Base-by-base conservation (phyloP, 2,329 filamentous ascomycete genomes). In the Aspergillus oerlinghausenensis region DNA sequence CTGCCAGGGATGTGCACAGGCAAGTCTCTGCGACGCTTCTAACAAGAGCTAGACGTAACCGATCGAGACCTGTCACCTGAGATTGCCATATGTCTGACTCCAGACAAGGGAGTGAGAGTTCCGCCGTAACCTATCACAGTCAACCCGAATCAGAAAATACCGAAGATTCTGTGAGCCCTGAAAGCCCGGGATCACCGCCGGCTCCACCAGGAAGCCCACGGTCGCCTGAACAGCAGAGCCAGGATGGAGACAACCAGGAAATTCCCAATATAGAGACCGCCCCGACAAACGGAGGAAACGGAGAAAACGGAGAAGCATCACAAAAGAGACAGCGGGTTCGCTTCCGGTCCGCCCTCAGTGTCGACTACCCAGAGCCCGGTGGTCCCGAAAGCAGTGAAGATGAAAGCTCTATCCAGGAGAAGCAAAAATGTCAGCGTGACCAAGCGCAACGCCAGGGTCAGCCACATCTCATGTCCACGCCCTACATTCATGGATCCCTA, bases 401-500 rank as follows among this genome's bases (percentile, higher is more conserved):
- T 43, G 9, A 49, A 51, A 8, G 40, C 53, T 45, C 52, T 29
- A 10, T 25, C 51, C 38, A 17, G 1, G 49, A 60, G 25, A 57
- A 60, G 17, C 38, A 35, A 2, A 49, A 52, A 1, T n/a, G 54
- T 2, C 61, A 64, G 50, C 59, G 57, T 51, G 58, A 62, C 1
- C 53, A 49, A 10, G 49, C 59, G 9, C 54, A 61, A 3, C 50
- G 48, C 5, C 29, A 62, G 17, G 56, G 49, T 1, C 32, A 52
- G 28, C 53, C 65, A 1, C 65, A 67, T 57, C 55, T 32, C 1
- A 58, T 65, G 0, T 49, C 56, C 1, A 57, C 55, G 38, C 65
- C 65, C 1, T 67, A 67, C 38, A n/a, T 53, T 1, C 66, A 69
- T 23, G 62, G 62, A 4, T 64, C 70, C 0, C 54, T 58, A 10